phyloP scores from a whole-genome alignment of 345 rosid genomes.

The Diplotaxis tenuifolia region DNA sequence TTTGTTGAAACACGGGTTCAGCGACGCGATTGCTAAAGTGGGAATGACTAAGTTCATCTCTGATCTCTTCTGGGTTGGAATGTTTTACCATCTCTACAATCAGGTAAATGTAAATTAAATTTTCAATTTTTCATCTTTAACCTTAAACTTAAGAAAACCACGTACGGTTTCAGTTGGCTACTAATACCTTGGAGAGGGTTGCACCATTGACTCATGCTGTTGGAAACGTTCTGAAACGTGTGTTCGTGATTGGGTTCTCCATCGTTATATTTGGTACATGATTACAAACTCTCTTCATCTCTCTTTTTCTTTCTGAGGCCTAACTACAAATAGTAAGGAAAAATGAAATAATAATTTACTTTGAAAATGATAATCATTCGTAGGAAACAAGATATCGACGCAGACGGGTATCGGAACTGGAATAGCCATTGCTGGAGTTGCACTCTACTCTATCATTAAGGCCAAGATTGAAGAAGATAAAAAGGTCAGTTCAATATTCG shows the following conservation, averaged over 20 bases:
- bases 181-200: constrained; percentile 95
- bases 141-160: not conserved
- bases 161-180: constrained; percentile 67
- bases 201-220: constrained; percentile 98
- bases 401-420: constrained; percentile 87
- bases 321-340: not conserved
- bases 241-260: constrained; percentile 93
- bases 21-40: constrained; percentile 80
- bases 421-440: constrained; percentile 91
- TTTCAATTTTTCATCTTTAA: not conserved
- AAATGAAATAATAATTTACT: not conserved
- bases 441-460: constrained; percentile 77
- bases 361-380: not conserved
- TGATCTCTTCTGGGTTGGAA: constrained; percentile 98
- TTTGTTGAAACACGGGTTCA: constrained; percentile 68
- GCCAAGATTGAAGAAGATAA: constrained; percentile 95
- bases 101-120: constrained; percentile 50
- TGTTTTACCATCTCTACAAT: constrained; percentile 97
- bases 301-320: not conserved
- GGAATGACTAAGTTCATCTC: constrained; percentile 79
- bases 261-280: constrained; percentile 70
- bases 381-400: constrained; percentile 91
- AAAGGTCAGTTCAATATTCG: constrained; percentile 47
- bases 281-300: not conserved
- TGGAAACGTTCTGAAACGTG: constrained; percentile 98